Percentiles rank a stretch among this genome's conserved stretches.
Evolutionary conservation across 164 flowering plant species (phyloP).

Genomic region (Hamamelis virginiana): DNA sequence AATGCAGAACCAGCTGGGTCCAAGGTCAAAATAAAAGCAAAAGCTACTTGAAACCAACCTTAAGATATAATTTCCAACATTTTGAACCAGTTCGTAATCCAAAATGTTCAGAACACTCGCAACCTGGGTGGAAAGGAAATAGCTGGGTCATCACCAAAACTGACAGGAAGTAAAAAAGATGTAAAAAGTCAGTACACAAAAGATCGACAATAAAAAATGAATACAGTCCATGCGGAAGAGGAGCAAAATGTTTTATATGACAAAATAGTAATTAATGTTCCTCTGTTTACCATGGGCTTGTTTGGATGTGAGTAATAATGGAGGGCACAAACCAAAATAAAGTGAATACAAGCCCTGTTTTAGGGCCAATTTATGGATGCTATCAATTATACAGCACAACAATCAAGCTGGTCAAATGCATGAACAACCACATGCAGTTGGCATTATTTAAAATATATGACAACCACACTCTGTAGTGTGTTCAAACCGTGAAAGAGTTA

Average conservation of each 20-base stretch:
- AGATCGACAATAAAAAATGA: background rate
- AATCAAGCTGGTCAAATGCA: background rate
- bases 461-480: too few species aligned
- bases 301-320: background rate
- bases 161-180: background rate
- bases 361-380: background rate
- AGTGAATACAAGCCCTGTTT: background rate
- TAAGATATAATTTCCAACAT: conserved; percentile 74
- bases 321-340: background rate
- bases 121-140: conserved; percentile 48
- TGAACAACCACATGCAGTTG: too few species aligned
- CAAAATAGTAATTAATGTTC: background rate
- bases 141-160: background rate
- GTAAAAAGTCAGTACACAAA: background rate
- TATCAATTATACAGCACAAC: background rate
- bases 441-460: too few species aligned
- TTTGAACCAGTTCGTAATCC: conserved; percentile 62
- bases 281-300: background rate
- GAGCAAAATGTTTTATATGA: background rate
- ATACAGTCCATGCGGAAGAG: background rate
- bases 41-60: conserved; percentile 47
- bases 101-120: conserved; percentile 86
- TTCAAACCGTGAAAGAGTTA: too few species aligned
- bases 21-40: background rate
- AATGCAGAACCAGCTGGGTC: background rate